Evolutionary conservation across 345 rosid species (phyloP), one percentile per base, ranked within the genome.

Genomic region (Populus pruinosa): DNA sequence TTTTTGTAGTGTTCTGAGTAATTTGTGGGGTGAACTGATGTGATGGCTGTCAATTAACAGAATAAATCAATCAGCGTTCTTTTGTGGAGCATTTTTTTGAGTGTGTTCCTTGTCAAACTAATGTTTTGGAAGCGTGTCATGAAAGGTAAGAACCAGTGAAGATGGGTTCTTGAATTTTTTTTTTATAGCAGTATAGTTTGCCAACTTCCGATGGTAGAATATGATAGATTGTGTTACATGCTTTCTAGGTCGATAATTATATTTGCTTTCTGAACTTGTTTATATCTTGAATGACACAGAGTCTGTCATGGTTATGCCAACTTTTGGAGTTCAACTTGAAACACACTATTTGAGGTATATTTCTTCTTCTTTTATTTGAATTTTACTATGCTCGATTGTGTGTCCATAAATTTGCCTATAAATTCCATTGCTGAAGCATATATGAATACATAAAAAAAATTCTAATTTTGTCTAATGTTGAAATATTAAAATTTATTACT

Each of bases 311-410:
- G 84, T 90, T 80, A 86, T 93, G 86, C 93, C 98, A 73, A 81
- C 88, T 77, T 90, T 92, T 76, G 98, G 93, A 69, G 87, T 93
- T 81, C 98, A 92, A 82, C 92, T 93, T 41, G 93, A 92, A 83
- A 93, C 97, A 53, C 91, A 89, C 71, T 90, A 89, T 88, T 18
- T 76, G 56, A 91, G 97, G 99, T 91, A 83, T 8, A 5, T 33
- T 44, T 49, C 43, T 27, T 71, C 38, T 8, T 67, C n/a, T 17
- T 67, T 77, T 69, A 43, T 27, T 39, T 7, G 27, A 73, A 55
- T 72, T 35, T 59, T 41, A 10, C 31, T 14, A 5, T 25, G 59
- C 47, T 27, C 6, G 38, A 25, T 9, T 70, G 36, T 33, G 17
- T 36, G 33, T 43, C 16, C 41, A 29, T 20, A 2, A 11, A 55